Evolutionary conservation across 2,329 filamentous ascomycete species (phyloP).

Genomic region (Apiospora pterosperma): DNA sequence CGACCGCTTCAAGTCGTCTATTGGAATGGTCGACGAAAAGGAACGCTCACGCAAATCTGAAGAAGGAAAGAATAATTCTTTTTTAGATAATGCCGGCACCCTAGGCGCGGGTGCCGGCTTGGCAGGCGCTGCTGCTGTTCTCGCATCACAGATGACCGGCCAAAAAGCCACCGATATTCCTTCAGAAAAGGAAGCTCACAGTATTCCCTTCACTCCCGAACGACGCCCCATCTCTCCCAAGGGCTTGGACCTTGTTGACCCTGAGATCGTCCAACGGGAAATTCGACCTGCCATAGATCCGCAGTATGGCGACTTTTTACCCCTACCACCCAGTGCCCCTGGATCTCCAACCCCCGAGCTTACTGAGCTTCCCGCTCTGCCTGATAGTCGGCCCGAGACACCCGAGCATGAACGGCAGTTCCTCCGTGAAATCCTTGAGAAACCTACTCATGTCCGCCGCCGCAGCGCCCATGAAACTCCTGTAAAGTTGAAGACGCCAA

Average conservation of each 20-base stretch:
- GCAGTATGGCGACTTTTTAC: slow-evolving; percentile 61
- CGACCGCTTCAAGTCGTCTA: slow-evolving; percentile 42
- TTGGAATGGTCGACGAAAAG: slow-evolving; percentile 31
- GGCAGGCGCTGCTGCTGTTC: slow-evolving; percentile 45
- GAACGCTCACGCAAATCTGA: slow-evolving; percentile 25
- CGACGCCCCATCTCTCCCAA: slow-evolving; percentile 16
- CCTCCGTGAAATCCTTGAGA: slow-evolving; percentile 37
- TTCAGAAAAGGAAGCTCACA: slow-evolving; percentile 33
- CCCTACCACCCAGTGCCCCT: slow-evolving; percentile 58
- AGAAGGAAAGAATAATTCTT: slow-evolving; percentile 49
- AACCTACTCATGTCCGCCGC: slow-evolving; percentile 42
- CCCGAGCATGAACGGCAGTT: slow-evolving; percentile 42
- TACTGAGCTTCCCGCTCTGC: slow-evolving; percentile 48
- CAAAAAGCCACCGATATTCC: slow-evolving; percentile 45
- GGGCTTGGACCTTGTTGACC: slow-evolving; percentile 44
- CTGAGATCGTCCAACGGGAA: slow-evolving; percentile 54
- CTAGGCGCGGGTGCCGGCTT: slow-evolving; percentile 67
- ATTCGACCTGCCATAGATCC: slow-evolving; percentile 66
- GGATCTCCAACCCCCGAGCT: slow-evolving; percentile 39
- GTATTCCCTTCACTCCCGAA: slow-evolving; percentile 17
- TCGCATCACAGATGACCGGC: slow-evolving; percentile 36
- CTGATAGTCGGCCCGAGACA: slow-evolving; percentile 58
- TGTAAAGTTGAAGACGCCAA: slow-evolving; percentile 47
- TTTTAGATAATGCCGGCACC: slow-evolving; percentile 71
- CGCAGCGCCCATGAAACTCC: slow-evolving; percentile 46